Evolutionary conservation across 148 eudicot genomes (phyloP).

Genomic region (Silene latifolia): DNA sequence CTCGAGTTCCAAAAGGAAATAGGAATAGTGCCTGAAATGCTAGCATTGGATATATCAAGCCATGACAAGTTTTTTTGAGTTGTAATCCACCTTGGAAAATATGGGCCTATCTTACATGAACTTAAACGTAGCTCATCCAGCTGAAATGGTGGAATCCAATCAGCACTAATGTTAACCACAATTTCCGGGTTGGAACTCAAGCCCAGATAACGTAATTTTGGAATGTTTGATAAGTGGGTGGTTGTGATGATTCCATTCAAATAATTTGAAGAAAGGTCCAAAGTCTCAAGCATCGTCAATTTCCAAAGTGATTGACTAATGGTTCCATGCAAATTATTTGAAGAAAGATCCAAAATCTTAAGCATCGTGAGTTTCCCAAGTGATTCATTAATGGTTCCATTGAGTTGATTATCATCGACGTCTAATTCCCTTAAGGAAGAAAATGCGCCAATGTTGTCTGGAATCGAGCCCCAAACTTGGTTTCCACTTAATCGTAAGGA

Average conservation of each 20-base stretch:
- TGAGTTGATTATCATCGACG: slow-evolving; percentile 13
- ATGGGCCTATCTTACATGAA: slow-evolving; percentile 23
- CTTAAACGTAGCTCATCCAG: neutral
- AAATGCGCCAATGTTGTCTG: slow-evolving; percentile 19
- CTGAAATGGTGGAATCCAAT: slow-evolving; percentile 25
- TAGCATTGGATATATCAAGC: slow-evolving; percentile 14
- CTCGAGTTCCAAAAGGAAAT: slow-evolving; percentile 1
- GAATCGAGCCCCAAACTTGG: slow-evolving; percentile 25
- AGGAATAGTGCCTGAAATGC: slow-evolving; percentile 16
- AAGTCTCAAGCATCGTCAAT: neutral
- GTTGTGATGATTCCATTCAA: slow-evolving; percentile 23
- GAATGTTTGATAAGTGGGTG: slow-evolving; percentile 23
- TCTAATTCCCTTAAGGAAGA: slow-evolving; percentile 11
- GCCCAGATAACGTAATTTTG: slow-evolving; percentile 10
- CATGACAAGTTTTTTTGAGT: neutral
- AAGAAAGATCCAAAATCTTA: neutral
- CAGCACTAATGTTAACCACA: slow-evolving; percentile 12
- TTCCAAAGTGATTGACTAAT: too few relatives aligned
- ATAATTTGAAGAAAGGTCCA: slow-evolving; percentile 25
- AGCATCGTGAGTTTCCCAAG: slow-evolving; percentile 28
- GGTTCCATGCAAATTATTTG: too few relatives aligned
- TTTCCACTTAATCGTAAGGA: slow-evolving; percentile 8
- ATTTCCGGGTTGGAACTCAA: slow-evolving; percentile 22
- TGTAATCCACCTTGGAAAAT: slow-evolving; percentile 24
- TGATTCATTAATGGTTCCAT: slow-evolving; percentile 16